Evolutionary conservation across 495 filamentous ascomycete species (phyloP).

Genomic region (Hyaloscypha finlandica): DNA sequence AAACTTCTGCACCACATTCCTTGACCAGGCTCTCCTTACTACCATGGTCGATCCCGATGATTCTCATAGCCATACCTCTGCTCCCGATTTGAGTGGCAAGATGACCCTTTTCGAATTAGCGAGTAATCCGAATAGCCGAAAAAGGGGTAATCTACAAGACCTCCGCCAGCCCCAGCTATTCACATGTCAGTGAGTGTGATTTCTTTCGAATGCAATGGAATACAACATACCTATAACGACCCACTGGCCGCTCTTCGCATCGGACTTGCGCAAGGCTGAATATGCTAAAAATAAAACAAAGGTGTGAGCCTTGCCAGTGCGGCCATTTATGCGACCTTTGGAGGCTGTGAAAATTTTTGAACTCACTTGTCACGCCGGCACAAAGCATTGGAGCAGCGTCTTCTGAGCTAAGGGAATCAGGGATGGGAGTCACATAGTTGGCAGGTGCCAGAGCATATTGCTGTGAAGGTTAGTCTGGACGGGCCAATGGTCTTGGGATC

Average conservation of each 20-base stretch:
- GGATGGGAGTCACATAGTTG: conserved; percentile 70
- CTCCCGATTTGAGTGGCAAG: conserved; percentile 64
- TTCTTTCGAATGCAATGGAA: conserved; percentile 12
- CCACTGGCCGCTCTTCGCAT: conserved; percentile 61
- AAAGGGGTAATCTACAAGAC: conserved; percentile 42
- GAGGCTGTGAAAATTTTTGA: conserved; percentile 18
- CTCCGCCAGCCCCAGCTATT: conserved; percentile 63
- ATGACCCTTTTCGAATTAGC: conserved; percentile 42
- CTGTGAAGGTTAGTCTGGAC: neutral
- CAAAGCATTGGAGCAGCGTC: conserved; percentile 67
- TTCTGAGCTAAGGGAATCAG: conserved; percentile 57
- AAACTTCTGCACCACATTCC: conserved; percentile 65
- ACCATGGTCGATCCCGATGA: conserved; percentile 69
- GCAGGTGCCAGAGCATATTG: conserved; percentile 58
- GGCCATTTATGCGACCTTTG: conserved; percentile 25
- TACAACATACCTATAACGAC: conserved; percentile 51
- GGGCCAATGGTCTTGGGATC: neutral
- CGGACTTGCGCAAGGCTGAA: conserved; percentile 57
- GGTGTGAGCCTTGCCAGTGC: conserved; percentile 31
- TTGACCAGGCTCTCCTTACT: conserved; percentile 62
- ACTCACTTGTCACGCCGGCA: conserved; percentile 53
- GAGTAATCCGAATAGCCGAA: neutral
- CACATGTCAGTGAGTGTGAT: neutral
- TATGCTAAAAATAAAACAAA: conserved; percentile 40
- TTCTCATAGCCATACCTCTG: conserved; percentile 63